A percentile compares a stretch with the other conserved stretches of the same genome.
Conservation (phyloP, 352 stramenopile species). For the Globisporangium recalcitrans region DNA sequence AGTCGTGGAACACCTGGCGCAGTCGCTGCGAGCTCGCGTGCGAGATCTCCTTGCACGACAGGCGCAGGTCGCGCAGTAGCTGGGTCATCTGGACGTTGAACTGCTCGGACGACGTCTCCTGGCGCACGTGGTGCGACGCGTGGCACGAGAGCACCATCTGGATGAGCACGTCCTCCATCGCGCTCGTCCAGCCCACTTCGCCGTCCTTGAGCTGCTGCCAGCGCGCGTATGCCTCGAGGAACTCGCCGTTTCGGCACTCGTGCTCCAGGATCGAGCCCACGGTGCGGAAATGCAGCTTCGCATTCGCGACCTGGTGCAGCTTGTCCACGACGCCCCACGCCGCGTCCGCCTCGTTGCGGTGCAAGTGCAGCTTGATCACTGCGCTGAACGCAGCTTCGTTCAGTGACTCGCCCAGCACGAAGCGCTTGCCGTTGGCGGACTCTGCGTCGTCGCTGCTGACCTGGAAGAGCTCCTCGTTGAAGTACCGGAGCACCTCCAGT, state of each 20-base stretch:
- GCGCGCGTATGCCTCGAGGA: conserved; percentile 32
- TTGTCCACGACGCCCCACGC: conserved; percentile 50
- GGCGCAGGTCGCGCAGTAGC: conserved; percentile 48
- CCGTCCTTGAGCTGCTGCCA: conserved; percentile 56
- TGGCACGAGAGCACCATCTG: conserved; percentile 57
- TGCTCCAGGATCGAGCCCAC: conserved; percentile 58
- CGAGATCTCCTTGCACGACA: conserved; percentile 55
- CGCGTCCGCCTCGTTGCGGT: conserved; percentile 26
- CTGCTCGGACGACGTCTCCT: conserved; percentile 11
- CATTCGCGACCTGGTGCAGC: conserved; percentile 22
- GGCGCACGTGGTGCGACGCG: not conserved
- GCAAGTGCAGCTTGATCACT: conserved; percentile 54
- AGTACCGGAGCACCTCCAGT: conserved; percentile 40
- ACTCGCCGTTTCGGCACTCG: conserved; percentile 37
- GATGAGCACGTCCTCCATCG: conserved; percentile 69
- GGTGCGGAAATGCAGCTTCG: conserved; percentile 64
- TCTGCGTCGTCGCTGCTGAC: conserved; percentile 7
- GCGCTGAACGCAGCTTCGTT: conserved; percentile 62
- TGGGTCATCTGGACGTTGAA: conserved; percentile 55
- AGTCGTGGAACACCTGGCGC: conserved; percentile 33
- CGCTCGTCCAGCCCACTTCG: conserved; percentile 63
- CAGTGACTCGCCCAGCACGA: conserved; percentile 44
- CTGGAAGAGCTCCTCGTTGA: conserved; percentile 39
- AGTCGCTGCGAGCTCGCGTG: conserved; percentile 37
- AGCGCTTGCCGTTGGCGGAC: conserved; percentile 10